A percentile compares a stretch with the other conserved stretches of the same genome.
These are phyloP conservation scores for Claviceps digitariae DNA, from an alignment of 2,329 filamentous ascomycete species.

Conservation along the genomic window DNA sequence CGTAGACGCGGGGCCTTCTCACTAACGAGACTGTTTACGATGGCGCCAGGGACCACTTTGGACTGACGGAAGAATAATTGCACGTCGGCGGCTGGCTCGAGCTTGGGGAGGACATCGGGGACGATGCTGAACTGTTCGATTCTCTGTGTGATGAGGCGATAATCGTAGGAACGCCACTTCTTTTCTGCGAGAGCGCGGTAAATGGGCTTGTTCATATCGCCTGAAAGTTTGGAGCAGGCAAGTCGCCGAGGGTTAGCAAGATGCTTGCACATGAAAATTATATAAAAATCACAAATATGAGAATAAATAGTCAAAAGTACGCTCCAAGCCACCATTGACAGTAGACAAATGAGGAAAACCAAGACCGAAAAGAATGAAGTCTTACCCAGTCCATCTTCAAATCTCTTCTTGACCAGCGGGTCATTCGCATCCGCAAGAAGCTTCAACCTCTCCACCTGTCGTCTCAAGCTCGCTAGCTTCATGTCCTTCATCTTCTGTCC, in stretches of 20 bases:
- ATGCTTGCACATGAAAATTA: neutral
- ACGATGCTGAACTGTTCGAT: constrained; percentile 76
- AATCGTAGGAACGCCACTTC: constrained; percentile 78
- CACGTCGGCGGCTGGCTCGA: constrained; percentile 68
- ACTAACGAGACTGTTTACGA: constrained; percentile 61
- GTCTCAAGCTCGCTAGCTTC: constrained; percentile 54
- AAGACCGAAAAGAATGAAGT: neutral
- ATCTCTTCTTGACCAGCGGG: constrained; percentile 80
- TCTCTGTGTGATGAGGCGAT: constrained; percentile 68
- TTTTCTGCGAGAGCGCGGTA: constrained; percentile 79
- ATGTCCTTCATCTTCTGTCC: constrained; percentile 53
- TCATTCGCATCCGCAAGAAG: constrained; percentile 91
- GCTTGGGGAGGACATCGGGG: constrained; percentile 71
- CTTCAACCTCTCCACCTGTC: constrained; percentile 66
- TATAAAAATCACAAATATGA: neutral
- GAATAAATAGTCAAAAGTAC: no score
- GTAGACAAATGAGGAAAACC: neutral
- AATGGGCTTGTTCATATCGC: constrained; percentile 91
- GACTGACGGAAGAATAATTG: constrained; percentile 64
- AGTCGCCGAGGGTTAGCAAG: neutral
- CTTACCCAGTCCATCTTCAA: constrained; percentile 81
- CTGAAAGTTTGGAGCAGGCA: constrained; percentile 39
- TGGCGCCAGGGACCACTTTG: constrained; percentile 60
- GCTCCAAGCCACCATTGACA: neutral
- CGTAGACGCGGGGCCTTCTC: constrained; percentile 61